Evolutionary conservation across 2,329 filamentous ascomycete genomes (phyloP).

Genomic region (Trichophyton simii): DNA sequence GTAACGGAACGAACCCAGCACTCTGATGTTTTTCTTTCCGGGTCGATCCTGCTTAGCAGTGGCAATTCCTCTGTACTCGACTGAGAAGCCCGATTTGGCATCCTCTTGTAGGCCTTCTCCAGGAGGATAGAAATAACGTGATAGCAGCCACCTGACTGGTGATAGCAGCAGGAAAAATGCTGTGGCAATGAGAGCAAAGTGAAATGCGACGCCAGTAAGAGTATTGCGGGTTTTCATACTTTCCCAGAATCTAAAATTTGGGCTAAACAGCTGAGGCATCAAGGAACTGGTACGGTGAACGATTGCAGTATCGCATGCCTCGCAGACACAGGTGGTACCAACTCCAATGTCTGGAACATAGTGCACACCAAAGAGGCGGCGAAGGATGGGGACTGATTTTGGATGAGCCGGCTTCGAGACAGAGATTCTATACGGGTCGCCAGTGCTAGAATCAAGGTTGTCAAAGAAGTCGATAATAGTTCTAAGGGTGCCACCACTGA

Average conservation of each 20-base stretch:
- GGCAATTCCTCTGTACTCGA: conserved; percentile 36
- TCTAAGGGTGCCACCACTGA: conserved; percentile 51
- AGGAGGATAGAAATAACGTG: conserved; percentile 37
- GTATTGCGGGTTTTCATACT: conserved; percentile 42
- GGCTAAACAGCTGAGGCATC: conserved; percentile 45
- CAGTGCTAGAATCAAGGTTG: conserved; percentile 28
- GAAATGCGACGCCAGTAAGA: conserved; percentile 37
- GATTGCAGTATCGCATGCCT: conserved; percentile 42
- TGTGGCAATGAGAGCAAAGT: conserved; percentile 36
- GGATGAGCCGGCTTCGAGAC: conserved; percentile 20
- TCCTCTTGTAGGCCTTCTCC: conserved; percentile 39
- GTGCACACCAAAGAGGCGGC: conserved; percentile 38
- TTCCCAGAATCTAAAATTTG: conserved; percentile 45
- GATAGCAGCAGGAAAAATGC: conserved; percentile 38
- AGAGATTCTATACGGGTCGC: conserved; percentile 37
- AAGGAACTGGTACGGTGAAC: conserved; percentile 50
- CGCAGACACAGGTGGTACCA: conserved; percentile 43
- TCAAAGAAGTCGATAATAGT: conserved; percentile 49
- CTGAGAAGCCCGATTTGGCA: conserved; percentile 25
- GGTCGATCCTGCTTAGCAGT: conserved; percentile 27
- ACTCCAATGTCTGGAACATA: conserved; percentile 45
- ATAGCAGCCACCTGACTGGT: conserved; percentile 41
- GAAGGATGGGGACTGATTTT: conserved; percentile 18
- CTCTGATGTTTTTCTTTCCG: conserved; percentile 23
- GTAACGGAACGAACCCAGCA: conserved; percentile 31